These are phyloP conservation scores for Phaeosphaeriaceae sp. DNA, from an alignment of 2,329 filamentous ascomycete genomes.

Conservation along the genomic window DNA sequence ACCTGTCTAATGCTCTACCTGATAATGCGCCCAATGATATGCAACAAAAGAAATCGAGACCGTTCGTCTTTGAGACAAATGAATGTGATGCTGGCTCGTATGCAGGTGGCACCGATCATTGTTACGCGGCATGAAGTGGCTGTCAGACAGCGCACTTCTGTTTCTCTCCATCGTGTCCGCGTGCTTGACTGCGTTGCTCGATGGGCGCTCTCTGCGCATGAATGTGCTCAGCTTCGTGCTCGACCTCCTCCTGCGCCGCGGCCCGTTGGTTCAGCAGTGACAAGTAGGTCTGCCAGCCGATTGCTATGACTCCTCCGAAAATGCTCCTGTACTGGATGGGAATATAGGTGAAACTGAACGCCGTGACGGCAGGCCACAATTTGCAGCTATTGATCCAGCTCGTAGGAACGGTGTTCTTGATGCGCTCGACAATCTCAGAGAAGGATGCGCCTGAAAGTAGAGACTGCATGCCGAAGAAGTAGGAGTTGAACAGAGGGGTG, in stretches of 20 bases:
- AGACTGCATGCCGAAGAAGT: conserved; percentile 62
- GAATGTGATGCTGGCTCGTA: neutral
- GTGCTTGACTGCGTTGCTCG: conserved; percentile 18
- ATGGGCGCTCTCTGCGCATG: conserved; percentile 14
- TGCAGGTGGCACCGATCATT: neutral
- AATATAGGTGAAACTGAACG: conserved; percentile 86
- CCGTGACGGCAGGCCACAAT: conserved; percentile 87
- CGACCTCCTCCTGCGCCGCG: conserved; percentile 62
- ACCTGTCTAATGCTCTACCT: conserved; percentile 15
- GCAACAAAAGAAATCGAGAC: conserved; percentile 17
- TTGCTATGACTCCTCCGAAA: conserved; percentile 77
- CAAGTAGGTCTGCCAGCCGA: conserved; percentile 93
- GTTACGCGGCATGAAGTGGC: neutral
- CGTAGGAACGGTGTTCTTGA: conserved; percentile 77
- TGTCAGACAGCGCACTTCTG: conserved; percentile 12
- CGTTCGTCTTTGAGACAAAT: neutral
- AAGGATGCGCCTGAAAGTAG: conserved; percentile 66
- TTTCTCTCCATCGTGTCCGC: neutral
- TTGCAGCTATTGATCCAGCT: conserved; percentile 83
- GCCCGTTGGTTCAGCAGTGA: conserved; percentile 79
- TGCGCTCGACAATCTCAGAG: conserved; percentile 71
- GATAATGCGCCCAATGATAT: neutral
- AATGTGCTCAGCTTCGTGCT: conserved; percentile 19
- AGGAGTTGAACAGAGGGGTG: conserved; percentile 69
- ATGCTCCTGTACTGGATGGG: conserved; percentile 80